Evolutionary conservation across 2,329 filamentous ascomycete species (phyloP).

Genomic region (Botrytis aclada): DNA sequence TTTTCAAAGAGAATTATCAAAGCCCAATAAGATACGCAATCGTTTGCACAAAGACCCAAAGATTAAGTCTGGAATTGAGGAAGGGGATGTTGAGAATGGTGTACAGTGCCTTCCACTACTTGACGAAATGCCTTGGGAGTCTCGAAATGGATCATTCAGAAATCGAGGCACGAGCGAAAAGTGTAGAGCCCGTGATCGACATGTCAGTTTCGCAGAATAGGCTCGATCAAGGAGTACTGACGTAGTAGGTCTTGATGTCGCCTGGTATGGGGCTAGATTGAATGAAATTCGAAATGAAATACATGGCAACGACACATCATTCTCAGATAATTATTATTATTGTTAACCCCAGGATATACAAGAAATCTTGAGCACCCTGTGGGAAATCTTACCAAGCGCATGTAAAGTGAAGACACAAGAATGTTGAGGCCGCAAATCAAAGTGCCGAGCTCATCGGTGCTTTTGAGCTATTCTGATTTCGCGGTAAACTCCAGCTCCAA

Average conservation of each 20-base stretch:
- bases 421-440: background rate
- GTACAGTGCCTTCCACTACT: background rate
- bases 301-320: background rate
- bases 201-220: constrained; percentile 1
- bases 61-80: background rate
- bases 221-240: background rate
- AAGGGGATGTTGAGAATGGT: background rate
- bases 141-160: background rate
- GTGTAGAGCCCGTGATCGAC: background rate
- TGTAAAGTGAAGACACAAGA: background rate
- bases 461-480: constrained; percentile 26
- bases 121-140: background rate
- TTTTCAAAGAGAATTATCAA: background rate
- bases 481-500: constrained; percentile 33
- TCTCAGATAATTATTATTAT: background rate
- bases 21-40: background rate
- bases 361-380: background rate
- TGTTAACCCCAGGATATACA: too few relatives aligned
- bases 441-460: constrained; percentile 13
- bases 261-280: background rate
- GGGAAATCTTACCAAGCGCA: background rate
- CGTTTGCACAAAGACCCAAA: background rate
- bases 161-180: background rate
- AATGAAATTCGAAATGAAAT: background rate
- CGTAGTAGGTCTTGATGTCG: background rate